Base-by-base conservation (phyloP, 441 rosid species). In the Erysimum pusillum region DNA sequence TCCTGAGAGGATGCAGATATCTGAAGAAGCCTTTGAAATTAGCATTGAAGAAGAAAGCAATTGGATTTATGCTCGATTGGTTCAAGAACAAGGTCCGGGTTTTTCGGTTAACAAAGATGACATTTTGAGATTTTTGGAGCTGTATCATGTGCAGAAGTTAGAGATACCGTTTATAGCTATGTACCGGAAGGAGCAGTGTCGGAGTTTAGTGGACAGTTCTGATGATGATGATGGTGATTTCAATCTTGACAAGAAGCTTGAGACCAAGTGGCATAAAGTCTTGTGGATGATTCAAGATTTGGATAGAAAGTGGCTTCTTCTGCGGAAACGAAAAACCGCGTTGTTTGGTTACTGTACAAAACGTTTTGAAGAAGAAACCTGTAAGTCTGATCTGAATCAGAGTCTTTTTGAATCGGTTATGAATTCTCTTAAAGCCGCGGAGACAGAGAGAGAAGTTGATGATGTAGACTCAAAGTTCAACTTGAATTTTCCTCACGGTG, bases 81-180 rank as follows among this genome's bases (percentile, higher is more conserved):
- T n/a, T n/a, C n/a, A n/a, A n/a, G n/a, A n/a, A n/a, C n/a, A n/a
- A n/a, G n/a, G n/a, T n/a, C n/a, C 76, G 63, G 85, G 80, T 49
- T 61, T 84, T 54, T 79, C 84, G 3, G 83, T 87, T 77, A 81
- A 77, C 73, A 88, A 76, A 84, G 90, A 87, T 63, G 94, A 96
- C 73, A 81, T 93, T 53, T 54, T 79, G 68, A 84, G 79, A 63
- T 89, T 91, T 84, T 79, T 96, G 87, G 93, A 92, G 63, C 84
- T 93, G 32, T 79, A 82, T 71, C 97, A 92, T 63, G 85, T 85
- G 78, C 98, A 96, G 75, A 96, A 96, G 85, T 71, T 92, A 74
- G 99, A 96, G 99, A 88, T 92, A 57, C 97, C 99, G 20, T 96
- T 92, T 78, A 90, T 92, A 83, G 91, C 96, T 17, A 93, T 86